Base-by-base conservation (phyloP, 2,329 filamentous ascomycete genomes). In the Pseudogymnoascus sp. region DNA sequence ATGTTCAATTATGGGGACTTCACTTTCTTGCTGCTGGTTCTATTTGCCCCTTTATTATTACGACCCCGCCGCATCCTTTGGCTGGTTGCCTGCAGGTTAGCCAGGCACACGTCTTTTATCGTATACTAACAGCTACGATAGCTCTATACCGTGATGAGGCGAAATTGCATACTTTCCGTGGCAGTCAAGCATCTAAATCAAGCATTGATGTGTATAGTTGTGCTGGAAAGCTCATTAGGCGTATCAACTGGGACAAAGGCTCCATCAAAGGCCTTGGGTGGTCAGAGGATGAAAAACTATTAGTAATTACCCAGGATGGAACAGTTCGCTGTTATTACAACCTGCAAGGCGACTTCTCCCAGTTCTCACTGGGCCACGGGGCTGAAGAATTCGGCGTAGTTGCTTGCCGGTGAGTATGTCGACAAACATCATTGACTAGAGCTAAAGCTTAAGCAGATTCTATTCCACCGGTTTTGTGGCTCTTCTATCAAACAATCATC, bases 131-230 rank as follows among this genome's bases (percentile, higher is more conserved):
- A 63, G 61, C 63, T 40, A 37, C n/a, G 42, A 42, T 73, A 96
- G 92, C 93, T 60, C 79, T 97, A 64, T 91, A 92, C 79, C 90
- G 92, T 58, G 91, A 97, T 77, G 90, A 95, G 69, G 84, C 82
- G 68, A 96, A 95, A 74, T 79, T 96, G 35, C 84, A 92, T 66
- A 84, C 88, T 29, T 92, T 91, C 73, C 85, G 89, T 65, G 86
- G 87, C 59, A 80, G 86, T 2, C 85, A 87, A 69, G 80, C 86
- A 13, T 79, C 85, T 13, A 96, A 92, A 75, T 87, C 91, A 18
- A 89, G 86, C 69, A 96, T 99, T 76, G 92, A 97, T 72, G 86
- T 99, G 61, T 97, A 97, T 79, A 96, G 90, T 72, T 93, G 88
- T 74, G 88, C 94, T 9, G 94, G 94, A 61, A 94, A 92, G 78